Evolutionary conservation across 1,284 basidiomycete species (phyloP).

Genomic region (Ustanciosporium gigantosporum): DNA sequence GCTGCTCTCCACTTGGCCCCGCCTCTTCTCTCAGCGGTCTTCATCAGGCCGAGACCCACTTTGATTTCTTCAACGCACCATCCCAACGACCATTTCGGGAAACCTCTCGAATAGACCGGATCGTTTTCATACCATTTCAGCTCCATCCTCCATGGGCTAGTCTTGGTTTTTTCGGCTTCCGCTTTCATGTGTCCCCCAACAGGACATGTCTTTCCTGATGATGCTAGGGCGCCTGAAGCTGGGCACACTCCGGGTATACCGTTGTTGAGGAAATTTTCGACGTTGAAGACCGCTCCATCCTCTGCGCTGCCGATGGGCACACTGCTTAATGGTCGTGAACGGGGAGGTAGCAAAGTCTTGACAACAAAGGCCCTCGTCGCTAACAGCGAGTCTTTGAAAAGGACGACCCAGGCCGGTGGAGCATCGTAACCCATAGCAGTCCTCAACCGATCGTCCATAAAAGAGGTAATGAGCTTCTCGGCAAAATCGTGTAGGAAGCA

Average conservation of each 20-base stretch:
- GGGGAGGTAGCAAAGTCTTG: constrained; percentile 9
- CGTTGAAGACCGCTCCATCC: constrained; percentile 12
- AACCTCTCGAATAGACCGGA: constrained; percentile 24
- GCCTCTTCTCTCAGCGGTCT: constrained; percentile 17
- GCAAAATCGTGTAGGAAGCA: constrained; percentile 13
- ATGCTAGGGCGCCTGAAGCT: constrained; percentile 21
- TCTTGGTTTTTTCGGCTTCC: constrained; percentile 2
- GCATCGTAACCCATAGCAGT: constrained; percentile 16
- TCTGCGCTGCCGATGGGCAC: constrained; percentile 16
- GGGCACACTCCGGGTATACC: constrained; percentile 32
- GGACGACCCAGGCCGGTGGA: constrained; percentile 9
- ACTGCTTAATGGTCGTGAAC: constrained; percentile 9
- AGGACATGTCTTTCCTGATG: constrained; percentile 29
- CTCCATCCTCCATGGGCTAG: constrained; percentile 26
- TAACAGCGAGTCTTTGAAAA: constrained; percentile 14
- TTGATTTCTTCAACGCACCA: constrained; percentile 15
- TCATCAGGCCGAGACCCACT: constrained; percentile 10
- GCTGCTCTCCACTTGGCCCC: constrained; percentile 13
- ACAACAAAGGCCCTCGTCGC: constrained; percentile 2
- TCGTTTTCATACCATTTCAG: constrained; percentile 38
- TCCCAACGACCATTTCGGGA: not conserved
- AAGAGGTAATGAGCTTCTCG: constrained; percentile 7
- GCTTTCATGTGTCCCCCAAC: constrained; percentile 21
- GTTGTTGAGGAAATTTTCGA: constrained; percentile 14
- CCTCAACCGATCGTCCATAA: constrained; percentile 32